Base-by-base conservation (phyloP, 495 filamentous ascomycete genomes). In the Thozetella sp. region DNA sequence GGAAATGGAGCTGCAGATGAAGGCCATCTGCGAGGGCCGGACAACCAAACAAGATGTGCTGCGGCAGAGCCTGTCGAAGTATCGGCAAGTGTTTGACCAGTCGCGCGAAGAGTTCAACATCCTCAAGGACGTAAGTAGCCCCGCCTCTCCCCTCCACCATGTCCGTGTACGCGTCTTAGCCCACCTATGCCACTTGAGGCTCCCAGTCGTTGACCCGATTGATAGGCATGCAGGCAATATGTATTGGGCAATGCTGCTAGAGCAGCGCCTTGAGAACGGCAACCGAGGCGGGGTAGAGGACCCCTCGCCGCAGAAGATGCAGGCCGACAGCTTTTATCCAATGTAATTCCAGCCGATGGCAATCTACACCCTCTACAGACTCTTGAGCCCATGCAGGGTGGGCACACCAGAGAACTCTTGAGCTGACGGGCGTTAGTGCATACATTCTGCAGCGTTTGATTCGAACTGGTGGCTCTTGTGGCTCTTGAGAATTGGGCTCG, bases 1-100 rank as follows among this genome's bases (percentile, higher is more conserved):
- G 72, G 94, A 99, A 79, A 97, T 96, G 93, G 95, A 99, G 72
- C 72, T 89, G 57, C 88, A 90, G 63, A 96, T 99, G 93, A 92
- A 92, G 67, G 90, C 90, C 56, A 96, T 99, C 52, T 97, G 95
- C 73, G 92, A 91, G 55, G 96, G 96, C n/a, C 83, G 82, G 19
- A 88, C 86, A 57, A 88, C 87, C 13, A 87, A 86, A 45, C 82
- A 83, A 34, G 85, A 86, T 23, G 88, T 98, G 22, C 84, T 98
- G 25, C 79, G 86, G 51, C 85, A 94, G 70, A 96, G 87, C 65
- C 71, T 99, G 43, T 84, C 88, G 54, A 89, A 91, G 80, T 99
- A 97, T 69, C 83, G 89, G 50, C 86, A 89, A 20, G 90, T 96
- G 15, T 98, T 92, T 68, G 79, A 90, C 57, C 86, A 90, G 64